Evolutionary conservation across 176 grass and related monocot genomes (phyloP).

Genomic region (Aegilops tauschii): DNA sequence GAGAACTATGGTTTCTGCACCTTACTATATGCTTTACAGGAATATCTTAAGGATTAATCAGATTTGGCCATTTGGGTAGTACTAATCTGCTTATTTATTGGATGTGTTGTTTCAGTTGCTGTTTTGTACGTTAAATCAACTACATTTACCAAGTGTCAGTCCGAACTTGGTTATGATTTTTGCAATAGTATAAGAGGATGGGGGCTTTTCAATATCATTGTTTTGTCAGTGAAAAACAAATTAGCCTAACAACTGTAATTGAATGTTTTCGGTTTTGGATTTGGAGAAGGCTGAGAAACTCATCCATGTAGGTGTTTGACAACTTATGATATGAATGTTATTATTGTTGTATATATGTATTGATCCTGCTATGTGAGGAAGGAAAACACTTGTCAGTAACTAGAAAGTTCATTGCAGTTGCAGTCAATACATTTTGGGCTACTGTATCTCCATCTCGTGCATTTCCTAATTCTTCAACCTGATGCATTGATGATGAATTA

Average conservation of each 20-base stretch:
- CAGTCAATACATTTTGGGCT: background rate
- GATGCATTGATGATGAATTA: conserved; percentile 22
- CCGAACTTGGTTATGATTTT: conserved; percentile 14
- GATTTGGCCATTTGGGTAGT: background rate
- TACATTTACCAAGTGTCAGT: background rate
- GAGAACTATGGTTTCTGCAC: background rate
- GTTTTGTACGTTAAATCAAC: background rate
- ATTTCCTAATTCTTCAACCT: conserved; percentile 8
- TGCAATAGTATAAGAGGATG: background rate
- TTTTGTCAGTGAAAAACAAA: background rate
- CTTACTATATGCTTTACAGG: conserved; percentile 7
- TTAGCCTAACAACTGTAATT: conserved; percentile 5
- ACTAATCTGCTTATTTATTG: conserved; percentile 2
- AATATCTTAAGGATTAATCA: conserved; percentile 1
- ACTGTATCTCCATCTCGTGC: background rate
- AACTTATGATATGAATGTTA: background rate
- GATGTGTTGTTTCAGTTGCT: conserved; percentile 4
- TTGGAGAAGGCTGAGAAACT: conserved; percentile 4
- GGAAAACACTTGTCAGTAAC: conserved; percentile 11
- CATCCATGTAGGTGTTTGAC: conserved; percentile 3
- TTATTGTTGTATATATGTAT: background rate
- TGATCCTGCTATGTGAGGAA: background rate
- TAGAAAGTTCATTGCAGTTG: background rate
- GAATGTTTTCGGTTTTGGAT: background rate
- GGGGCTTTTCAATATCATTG: background rate